Conservation (phyloP, 257 asterid genomes). For the Coffea eugenioides region DNA sequence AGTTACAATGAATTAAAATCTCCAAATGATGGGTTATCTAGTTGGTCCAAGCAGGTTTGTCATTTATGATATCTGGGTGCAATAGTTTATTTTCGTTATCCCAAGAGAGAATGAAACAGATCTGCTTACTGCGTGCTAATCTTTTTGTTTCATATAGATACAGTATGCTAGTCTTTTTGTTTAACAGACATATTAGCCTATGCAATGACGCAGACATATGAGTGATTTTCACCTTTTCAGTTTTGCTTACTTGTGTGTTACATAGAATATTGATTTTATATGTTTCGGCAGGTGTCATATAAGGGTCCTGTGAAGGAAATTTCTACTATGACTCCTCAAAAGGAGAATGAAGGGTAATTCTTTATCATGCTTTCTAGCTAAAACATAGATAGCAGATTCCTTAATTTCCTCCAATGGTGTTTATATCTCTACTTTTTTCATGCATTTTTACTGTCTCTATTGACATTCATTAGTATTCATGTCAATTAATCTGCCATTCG, state of each 20-base stretch:
- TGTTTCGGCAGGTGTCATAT: neutral
- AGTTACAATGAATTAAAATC: conserved; percentile 42
- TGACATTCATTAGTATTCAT: neutral
- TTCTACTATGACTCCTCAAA: neutral
- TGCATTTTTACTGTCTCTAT: neutral
- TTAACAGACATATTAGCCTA: neutral
- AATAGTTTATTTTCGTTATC: neutral
- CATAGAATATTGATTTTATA: neutral
- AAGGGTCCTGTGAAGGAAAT: neutral
- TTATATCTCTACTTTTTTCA: neutral
- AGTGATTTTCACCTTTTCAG: neutral
- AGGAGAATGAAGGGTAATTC: neutral
- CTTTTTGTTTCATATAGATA: neutral
- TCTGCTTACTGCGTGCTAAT: neutral
- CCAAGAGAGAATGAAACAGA: neutral
- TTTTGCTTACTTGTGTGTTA: neutral
- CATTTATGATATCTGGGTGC: neutral
- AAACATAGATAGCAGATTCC: neutral
- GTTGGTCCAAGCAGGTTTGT: conserved; percentile 45
- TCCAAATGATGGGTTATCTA: conserved; percentile 35
- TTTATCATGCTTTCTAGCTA: neutral
- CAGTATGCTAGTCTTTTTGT: no score
- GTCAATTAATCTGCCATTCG: neutral
- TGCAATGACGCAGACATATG: neutral
- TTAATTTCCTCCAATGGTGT: neutral